Evolutionary conservation across 2,329 filamentous ascomycete species (phyloP), one percentile per base, ranked within the genome.

Genomic region (Fusarium subtropicale): DNA sequence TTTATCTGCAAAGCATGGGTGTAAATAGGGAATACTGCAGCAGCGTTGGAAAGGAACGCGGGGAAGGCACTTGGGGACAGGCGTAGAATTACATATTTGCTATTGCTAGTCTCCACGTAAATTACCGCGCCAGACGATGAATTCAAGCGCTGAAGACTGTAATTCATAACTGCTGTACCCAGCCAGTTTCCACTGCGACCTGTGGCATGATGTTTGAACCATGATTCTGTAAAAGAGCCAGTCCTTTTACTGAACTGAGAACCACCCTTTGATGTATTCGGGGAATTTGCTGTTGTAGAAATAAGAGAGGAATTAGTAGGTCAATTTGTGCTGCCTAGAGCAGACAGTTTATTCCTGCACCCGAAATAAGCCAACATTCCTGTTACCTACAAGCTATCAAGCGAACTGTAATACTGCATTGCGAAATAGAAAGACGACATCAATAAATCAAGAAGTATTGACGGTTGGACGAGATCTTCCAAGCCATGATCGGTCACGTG

Each of bases 41-140:
- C 26, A 41, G 34, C 56, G 33, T 73, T 73, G 71, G 70, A 73
- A 72, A 73, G 57, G 47, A 39, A 48, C n/a, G 31, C 36, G 52
- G 45, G 62, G 41, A 47, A 46, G 39, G 22, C 9, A 39, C 12
- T 42, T 31, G 45, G 45, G 60, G 46, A 47, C 44, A 39, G 22
- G 24, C 24, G 53, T 28, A 42, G 20, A 24, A 39, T 28, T 39
- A 38, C 18, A 42, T 20, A 30, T 38, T 39, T 52, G 41, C 34
- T 48, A 11, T 34, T 36, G 20, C 15, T 11, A 44, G 34, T 30
- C 39, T 12, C 44, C 33, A 26, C 36, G n/a, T 3, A 38, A 15
- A 22, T 16, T 28, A 47, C 44, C 5, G 7, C 7, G 4, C 8
- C n/a, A 53, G n/a, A 20, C 20, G 16, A 44, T 34, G 3, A 30